Evolutionary conservation across 306 rosid species (phyloP).

Genomic region (Rosa rugosa): DNA sequence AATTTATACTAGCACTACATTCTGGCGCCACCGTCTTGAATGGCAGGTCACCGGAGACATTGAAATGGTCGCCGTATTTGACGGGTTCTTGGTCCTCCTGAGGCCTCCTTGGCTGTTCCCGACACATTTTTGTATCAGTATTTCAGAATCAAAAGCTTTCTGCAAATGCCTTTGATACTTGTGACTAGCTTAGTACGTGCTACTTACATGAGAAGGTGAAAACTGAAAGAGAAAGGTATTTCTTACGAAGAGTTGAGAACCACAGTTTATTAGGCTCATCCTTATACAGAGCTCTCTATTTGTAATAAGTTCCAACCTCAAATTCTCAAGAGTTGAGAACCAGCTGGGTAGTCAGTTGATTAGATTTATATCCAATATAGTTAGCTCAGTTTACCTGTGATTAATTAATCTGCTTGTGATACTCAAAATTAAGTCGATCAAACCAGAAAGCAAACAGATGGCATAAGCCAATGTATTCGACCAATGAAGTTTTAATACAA

Average conservation of each 20-base stretch:
- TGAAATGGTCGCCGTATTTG: too few relatives aligned
- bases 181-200: not conserved
- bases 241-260: too few relatives aligned
- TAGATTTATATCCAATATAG: not conserved
- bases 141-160: not conserved
- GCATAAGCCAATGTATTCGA: not conserved
- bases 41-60: too few relatives aligned
- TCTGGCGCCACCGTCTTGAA: too few relatives aligned
- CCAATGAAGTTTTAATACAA: not conserved
- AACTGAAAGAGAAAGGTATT: not conserved
- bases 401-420: not conserved
- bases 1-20: too few relatives aligned
- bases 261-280: not conserved
- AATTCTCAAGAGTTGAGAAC: not conserved
- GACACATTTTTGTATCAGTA: slow-evolving; percentile 40
- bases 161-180: not conserved
- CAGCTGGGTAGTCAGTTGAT: not conserved
- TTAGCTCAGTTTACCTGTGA: not conserved
- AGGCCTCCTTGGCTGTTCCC: slow-evolving; percentile 39
- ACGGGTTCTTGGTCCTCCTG: not conserved
- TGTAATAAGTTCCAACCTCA: not conserved
- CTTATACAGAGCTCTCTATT: not conserved
- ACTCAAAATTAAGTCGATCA: not conserved
- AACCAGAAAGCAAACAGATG: not conserved
- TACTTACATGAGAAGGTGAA: not conserved